These are phyloP conservation scores for Opeltia flavorubescens DNA, from an alignment of 495 filamentous ascomycete species.

Conservation along the genomic window DNA sequence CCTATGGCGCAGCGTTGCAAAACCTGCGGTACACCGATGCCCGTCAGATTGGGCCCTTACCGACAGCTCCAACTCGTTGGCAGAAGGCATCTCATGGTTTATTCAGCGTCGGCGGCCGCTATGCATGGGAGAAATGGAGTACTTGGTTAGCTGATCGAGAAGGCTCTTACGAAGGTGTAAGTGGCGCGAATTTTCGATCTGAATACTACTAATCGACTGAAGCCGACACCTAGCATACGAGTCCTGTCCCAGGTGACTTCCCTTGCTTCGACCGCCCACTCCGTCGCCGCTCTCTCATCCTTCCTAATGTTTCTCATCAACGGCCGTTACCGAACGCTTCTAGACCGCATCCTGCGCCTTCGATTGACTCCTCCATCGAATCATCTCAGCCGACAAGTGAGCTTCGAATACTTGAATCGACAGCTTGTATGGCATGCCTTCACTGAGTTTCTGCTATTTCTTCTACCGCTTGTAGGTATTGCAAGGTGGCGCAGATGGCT, in stretches of 20 bases:
- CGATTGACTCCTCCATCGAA: slow-evolving; percentile 70
- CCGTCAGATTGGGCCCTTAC: slow-evolving; percentile 44
- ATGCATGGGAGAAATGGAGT: slow-evolving; percentile 84
- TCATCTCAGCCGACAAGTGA: slow-evolving; percentile 77
- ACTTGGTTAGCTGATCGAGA: slow-evolving; percentile 65
- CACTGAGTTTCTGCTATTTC: slow-evolving; percentile 92
- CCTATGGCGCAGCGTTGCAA: slow-evolving; percentile 86
- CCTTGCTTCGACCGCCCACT: slow-evolving; percentile 54
- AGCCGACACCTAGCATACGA: slow-evolving; percentile 34
- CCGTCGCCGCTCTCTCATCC: slow-evolving; percentile 63
- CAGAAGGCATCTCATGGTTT: slow-evolving; percentile 80
- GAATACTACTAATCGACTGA: slow-evolving; percentile 3
- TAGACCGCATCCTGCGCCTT: slow-evolving; percentile 76
- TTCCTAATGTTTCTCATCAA: slow-evolving; percentile 85
- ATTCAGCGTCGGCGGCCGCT: slow-evolving; percentile 74
- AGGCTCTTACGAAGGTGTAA: slow-evolving; percentile 50
- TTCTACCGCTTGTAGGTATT: slow-evolving; percentile 87
- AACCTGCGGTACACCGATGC: slow-evolving; percentile 84
- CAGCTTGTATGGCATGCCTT: slow-evolving; percentile 99
- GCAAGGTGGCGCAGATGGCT: slow-evolving; percentile 87
- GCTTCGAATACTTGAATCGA: slow-evolving; percentile 93
- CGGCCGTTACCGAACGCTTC: slow-evolving; percentile 77
- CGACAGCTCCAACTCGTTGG: slow-evolving; percentile 49
- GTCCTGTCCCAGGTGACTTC: slow-evolving; percentile 55
- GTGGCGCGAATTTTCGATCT: background rate